A percentile compares a stretch with the other conserved stretches of the same genome.
phyloP scores from a whole-genome alignment of 805 yeast genomes.

The Ascoidea tarda region DNA sequence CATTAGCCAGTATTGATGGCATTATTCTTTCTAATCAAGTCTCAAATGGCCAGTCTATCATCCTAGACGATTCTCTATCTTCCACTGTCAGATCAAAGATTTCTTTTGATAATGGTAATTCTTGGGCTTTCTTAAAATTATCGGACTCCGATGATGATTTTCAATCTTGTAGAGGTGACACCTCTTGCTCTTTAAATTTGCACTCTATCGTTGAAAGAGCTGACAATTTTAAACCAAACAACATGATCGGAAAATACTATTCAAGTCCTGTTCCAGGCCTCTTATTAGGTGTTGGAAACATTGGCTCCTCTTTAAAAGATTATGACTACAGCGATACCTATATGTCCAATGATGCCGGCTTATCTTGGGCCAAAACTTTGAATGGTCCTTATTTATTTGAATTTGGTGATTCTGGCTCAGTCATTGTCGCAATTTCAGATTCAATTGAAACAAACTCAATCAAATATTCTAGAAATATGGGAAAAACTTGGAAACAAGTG shows the following conservation, averaged over 20 bases:
- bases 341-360: slow-evolving; percentile 63
- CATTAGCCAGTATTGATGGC: slow-evolving; percentile 39
- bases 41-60: slow-evolving; percentile 9
- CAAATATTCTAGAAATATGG: slow-evolving; percentile 61
- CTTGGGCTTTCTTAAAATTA: slow-evolving; percentile 16
- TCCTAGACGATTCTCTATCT: slow-evolving; percentile 6
- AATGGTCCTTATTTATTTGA: slow-evolving; percentile 38
- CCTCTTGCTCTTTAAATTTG: slow-evolving; percentile 17
- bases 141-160: slow-evolving; percentile 17
- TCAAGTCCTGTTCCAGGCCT: slow-evolving; percentile 28
- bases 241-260: slow-evolving; percentile 14
- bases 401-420: slow-evolving; percentile 67
- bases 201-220: slow-evolving; percentile 21
- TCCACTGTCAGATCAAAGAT: slow-evolving; percentile 17
- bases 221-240: not conserved
- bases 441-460: slow-evolving; percentile 21
- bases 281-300: slow-evolving; percentile 27
- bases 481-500: slow-evolving; percentile 42
- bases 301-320: slow-evolving; percentile 15
- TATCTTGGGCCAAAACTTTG: slow-evolving; percentile 43
- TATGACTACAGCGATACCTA: slow-evolving; percentile 26
- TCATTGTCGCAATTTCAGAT: slow-evolving; percentile 44
- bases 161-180: no score
- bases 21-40: slow-evolving; percentile 35
- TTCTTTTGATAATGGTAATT: slow-evolving; percentile 23